These are phyloP conservation scores for Lasiodiplodia citricola DNA, from an alignment of 2,329 filamentous ascomycete species.

Conservation along the genomic window DNA sequence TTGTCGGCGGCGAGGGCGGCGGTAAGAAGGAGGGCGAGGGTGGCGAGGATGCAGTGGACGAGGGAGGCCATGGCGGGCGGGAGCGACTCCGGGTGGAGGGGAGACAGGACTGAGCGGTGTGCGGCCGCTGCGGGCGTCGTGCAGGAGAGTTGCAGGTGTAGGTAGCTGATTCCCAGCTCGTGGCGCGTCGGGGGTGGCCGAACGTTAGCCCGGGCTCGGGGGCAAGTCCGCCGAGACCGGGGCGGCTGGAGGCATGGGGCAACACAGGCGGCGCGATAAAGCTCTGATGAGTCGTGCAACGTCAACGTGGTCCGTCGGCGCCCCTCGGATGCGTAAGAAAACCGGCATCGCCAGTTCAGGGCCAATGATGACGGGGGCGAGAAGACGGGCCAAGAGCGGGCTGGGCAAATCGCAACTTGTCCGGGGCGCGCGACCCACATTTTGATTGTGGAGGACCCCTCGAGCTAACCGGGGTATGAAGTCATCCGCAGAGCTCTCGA, in stretches of 20 bases:
- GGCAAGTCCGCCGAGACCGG: slow-evolving; percentile 2
- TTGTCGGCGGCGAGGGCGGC: slow-evolving; percentile 47
- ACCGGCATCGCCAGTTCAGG: neutral
- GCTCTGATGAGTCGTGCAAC: slow-evolving; percentile 20
- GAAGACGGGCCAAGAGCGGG: slow-evolving; percentile 7
- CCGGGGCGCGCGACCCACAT: slow-evolving; percentile 15
- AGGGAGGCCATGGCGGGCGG: slow-evolving; percentile 44
- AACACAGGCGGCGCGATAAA: neutral
- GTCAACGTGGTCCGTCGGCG: slow-evolving; percentile 23
- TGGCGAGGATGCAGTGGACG: slow-evolving; percentile 27
- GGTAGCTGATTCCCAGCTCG: neutral
- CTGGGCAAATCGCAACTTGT: slow-evolving; percentile 17
- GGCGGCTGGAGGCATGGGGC: neutral
- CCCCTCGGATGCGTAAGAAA: slow-evolving; percentile 8
- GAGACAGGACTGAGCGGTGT: neutral
- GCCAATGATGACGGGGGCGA: slow-evolving; percentile 12
- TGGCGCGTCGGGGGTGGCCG: neutral
- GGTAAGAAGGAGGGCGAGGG: slow-evolving; percentile 49
- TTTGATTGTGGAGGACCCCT: slow-evolving; percentile 17
- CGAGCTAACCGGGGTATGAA: slow-evolving; percentile 34
- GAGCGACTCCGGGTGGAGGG: neutral
- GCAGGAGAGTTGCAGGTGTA: slow-evolving; percentile 4
- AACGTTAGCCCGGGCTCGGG: neutral
- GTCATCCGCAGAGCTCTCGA: slow-evolving; percentile 39
- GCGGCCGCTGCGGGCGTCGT: neutral